A percentile compares a stretch with the other conserved stretches of the same genome.
Conservation (phyloP, 2,329 filamentous ascomycete genomes). For the Penicillium brevicompactum region DNA sequence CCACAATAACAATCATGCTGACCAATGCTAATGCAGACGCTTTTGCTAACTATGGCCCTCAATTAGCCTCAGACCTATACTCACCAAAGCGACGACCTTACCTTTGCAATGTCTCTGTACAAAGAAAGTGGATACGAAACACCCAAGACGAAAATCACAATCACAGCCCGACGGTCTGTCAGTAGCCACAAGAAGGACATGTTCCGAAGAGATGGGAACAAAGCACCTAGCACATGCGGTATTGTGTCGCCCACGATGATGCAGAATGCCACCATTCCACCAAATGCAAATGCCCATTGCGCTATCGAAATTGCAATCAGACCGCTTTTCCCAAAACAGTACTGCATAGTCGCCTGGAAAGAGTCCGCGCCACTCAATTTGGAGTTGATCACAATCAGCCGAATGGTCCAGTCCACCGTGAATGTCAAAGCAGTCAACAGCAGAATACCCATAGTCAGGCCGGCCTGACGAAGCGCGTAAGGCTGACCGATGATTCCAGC, state of each 20-base stretch:
- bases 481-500: constrained; percentile 79
- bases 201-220: constrained; percentile 74
- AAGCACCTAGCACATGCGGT: constrained; percentile 78
- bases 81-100: constrained; percentile 41
- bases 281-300: constrained; percentile 98
- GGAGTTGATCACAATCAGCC: constrained; percentile 94
- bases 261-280: constrained; percentile 97
- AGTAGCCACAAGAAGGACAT: constrained; percentile 80
- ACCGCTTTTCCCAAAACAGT: constrained; percentile 87
- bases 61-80: constrained; percentile 32
- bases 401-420: constrained; percentile 95
- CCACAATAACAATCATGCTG: constrained; percentile 87
- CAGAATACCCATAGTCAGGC: constrained; percentile 75
- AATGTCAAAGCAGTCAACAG: constrained; percentile 79
- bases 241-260: constrained; percentile 97
- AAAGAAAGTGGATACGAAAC: constrained; percentile 89
- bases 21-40: constrained; percentile 90
- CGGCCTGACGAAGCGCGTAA: constrained; percentile 93
- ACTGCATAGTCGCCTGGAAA: constrained; percentile 93
- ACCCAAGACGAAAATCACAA: constrained; percentile 81
- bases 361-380: constrained; percentile 92
- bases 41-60: constrained; percentile 77
- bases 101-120: constrained; percentile 96
- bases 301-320: constrained; percentile 87
- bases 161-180: constrained; percentile 78